phyloP scores from a whole-genome alignment of 2,329 filamentous ascomycete genomes.

The Colletotrichum falcatum region DNA sequence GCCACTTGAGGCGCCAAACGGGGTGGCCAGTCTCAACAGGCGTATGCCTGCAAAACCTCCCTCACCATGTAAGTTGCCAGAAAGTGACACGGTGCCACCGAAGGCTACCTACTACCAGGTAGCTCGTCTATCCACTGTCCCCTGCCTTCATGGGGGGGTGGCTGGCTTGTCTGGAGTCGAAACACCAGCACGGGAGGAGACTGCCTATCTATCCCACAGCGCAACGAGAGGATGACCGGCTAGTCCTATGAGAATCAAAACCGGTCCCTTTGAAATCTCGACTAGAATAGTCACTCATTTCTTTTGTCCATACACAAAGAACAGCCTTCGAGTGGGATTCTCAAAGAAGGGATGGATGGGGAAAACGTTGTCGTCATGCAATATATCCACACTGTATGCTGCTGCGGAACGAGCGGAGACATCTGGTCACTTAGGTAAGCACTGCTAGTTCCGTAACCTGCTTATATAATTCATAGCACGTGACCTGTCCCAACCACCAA shows the following conservation, averaged over 20 bases:
- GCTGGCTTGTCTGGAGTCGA: constrained; percentile 4
- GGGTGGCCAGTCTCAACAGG: constrained; percentile 26
- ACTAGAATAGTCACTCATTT: neutral
- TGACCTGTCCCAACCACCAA: constrained; percentile 26
- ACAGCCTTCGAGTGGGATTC: neutral
- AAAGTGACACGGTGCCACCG: constrained; percentile 30
- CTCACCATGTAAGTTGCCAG: constrained; percentile 17
- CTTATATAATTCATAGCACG: constrained; percentile 21
- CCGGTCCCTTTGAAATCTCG: no score
- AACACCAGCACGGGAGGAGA: constrained; percentile 3
- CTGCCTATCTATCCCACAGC: neutral
- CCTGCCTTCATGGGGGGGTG: neutral
- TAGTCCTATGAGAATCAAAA: neutral
- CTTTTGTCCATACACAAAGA: constrained; percentile 1
- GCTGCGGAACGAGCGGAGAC: neutral
- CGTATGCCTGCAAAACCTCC: neutral
- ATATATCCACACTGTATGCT: constrained; percentile 1
- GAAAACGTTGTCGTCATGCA: constrained; percentile 35
- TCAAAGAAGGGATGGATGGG: constrained; percentile 9
- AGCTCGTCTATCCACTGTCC: constrained; percentile 10
- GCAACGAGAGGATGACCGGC: neutral
- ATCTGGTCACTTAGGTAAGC: neutral
- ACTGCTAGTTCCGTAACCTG: neutral
- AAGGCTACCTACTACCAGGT: no score
- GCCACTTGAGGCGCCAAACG: constrained; percentile 37